These are phyloP conservation scores for Quercus mongolica DNA, from an alignment of 306 rosid species.

Conservation along the genomic window DNA sequence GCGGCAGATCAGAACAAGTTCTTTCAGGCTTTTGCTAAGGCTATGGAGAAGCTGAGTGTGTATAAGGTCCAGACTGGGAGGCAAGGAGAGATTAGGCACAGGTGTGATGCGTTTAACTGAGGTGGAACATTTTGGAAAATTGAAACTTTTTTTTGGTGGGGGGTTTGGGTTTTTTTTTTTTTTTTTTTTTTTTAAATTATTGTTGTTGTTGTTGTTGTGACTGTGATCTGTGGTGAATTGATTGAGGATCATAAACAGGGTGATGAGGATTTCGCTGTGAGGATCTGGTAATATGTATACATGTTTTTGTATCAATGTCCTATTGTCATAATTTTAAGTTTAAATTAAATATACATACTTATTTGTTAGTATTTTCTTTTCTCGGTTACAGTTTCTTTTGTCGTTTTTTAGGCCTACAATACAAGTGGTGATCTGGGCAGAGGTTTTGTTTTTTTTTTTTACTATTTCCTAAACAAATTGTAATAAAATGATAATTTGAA, in stretches of 20 bases:
- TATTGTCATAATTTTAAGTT: constrained; percentile 18
- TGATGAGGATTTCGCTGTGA: not conserved
- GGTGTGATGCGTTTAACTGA: constrained; percentile 78
- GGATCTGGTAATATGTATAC: constrained; percentile 19
- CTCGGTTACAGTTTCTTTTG: not conserved
- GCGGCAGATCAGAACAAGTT: constrained; percentile 51
- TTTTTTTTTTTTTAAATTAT: not conserved
- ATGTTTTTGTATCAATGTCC: constrained; percentile 18
- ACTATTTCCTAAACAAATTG: too few relatives aligned
- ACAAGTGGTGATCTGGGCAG: too few relatives aligned
- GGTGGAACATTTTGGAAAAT: not conserved
- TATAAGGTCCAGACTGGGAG: constrained; percentile 56
- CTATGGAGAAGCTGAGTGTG: constrained; percentile 78
- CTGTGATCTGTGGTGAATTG: not conserved
- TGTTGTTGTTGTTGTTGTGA: not conserved
- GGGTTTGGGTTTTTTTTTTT: not conserved
- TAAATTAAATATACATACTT: constrained; percentile 22
- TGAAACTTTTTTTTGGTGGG: not conserved
- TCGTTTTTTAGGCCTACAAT: not conserved
- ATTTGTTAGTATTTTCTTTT: not conserved
- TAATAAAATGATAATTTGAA: too few relatives aligned
- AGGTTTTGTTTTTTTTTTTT: too few relatives aligned
- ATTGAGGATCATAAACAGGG: not conserved
- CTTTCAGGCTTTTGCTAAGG: constrained; percentile 53
- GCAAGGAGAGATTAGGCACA: constrained; percentile 75